phyloP scores from a whole-genome alignment of 2,329 filamentous ascomycete species.

The Aspergillus pseudoviridinutans region DNA sequence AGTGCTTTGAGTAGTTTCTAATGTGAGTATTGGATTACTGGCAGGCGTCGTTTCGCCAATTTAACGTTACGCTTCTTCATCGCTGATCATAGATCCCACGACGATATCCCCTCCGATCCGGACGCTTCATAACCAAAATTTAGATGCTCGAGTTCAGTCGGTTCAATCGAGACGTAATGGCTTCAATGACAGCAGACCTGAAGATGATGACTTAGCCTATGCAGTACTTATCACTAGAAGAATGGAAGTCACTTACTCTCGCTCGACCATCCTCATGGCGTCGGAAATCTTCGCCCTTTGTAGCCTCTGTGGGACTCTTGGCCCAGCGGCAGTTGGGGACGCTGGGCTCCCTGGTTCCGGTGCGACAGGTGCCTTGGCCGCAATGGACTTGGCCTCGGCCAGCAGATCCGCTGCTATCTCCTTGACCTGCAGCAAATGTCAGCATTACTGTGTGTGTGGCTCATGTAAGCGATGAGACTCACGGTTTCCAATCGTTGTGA shows the following conservation, averaged over 20 bases:
- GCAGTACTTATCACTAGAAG: not conserved
- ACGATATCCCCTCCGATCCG: not conserved
- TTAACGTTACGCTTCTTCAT: not conserved
- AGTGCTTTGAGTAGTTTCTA: not conserved
- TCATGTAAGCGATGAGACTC: conserved; percentile 12
- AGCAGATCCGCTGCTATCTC: conserved; percentile 35
- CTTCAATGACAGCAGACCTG: conserved; percentile 43
- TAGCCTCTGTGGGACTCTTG: conserved; percentile 39
- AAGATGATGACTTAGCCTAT: conserved; percentile 7
- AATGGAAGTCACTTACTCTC: conserved; percentile 41
- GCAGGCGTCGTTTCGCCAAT: not conserved
- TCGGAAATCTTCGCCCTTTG: conserved; percentile 45
- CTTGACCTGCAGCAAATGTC: conserved; percentile 33
- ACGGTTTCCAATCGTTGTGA: conserved; percentile 39
- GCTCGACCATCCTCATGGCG: conserved; percentile 49
- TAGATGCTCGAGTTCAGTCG: conserved; percentile 35
- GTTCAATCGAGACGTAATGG: conserved; percentile 39
- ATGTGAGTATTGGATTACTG: not conserved
- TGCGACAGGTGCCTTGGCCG: conserved; percentile 23
- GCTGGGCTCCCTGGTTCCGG: conserved; percentile 26
- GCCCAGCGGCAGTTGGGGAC: conserved; percentile 25
- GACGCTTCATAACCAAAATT: not conserved
- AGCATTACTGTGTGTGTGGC: conserved; percentile 1
- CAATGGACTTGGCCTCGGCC: conserved; percentile 32
- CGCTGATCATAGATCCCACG: not conserved